Evolutionary conservation across 169 alveolate species (phyloP).

Genomic region (Plasmodium fragile): DNA sequence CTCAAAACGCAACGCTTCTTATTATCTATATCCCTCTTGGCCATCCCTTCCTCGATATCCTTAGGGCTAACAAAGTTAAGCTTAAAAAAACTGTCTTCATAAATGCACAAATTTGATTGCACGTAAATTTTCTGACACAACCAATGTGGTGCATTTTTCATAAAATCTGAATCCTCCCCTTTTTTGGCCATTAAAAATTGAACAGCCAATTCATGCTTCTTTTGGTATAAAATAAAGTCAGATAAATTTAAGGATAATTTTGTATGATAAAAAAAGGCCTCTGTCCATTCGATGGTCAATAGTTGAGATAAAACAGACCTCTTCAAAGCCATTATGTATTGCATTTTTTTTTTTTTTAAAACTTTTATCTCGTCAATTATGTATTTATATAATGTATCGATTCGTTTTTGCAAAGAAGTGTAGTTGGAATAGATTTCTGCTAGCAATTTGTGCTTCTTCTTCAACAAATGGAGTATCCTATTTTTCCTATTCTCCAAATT

Average conservation of each 20-base stretch:
- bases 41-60: neutral
- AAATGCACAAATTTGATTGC: conserved; percentile 33
- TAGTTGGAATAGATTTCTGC: conserved; percentile 89
- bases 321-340: conserved; percentile 87
- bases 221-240: conserved; percentile 50
- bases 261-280: conserved; percentile 80
- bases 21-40: neutral
- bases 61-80: neutral
- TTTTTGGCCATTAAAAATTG: conserved; percentile 15
- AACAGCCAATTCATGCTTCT: conserved; percentile 47
- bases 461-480: conserved; percentile 80
- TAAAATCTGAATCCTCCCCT: neutral
- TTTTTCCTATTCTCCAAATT: conserved; percentile 81
- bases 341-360: conserved; percentile 83
- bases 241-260: conserved; percentile 47
- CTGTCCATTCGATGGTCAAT: conserved; percentile 90
- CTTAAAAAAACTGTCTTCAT: conserved; percentile 50
- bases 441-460: conserved; percentile 86
- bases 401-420: conserved; percentile 85
- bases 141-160: conserved; percentile 66
- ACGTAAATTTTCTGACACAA: conserved; percentile 29
- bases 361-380: conserved; percentile 83
- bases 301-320: conserved; percentile 89
- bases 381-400: conserved; percentile 86
- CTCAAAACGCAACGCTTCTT: neutral